Base-by-base conservation (phyloP, 805 yeast genomes). In the Ogataea minuta region DNA sequence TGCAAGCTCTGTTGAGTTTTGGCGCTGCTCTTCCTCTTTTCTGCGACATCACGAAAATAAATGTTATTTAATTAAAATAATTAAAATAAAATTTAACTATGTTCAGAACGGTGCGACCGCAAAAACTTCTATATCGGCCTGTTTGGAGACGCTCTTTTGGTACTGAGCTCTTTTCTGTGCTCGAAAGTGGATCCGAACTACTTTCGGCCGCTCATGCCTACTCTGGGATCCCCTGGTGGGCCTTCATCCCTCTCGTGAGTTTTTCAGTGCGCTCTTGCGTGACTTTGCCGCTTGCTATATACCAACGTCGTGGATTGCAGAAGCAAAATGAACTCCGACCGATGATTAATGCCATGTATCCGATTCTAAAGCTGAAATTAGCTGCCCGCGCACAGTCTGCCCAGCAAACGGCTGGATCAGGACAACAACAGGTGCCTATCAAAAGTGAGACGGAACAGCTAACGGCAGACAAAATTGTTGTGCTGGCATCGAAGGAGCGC, bases 1-100 rank as follows among this genome's bases (percentile, higher is more conserved):
- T 86, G 57, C 99, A 91, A 6, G 98, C 98, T 71, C 99, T 79
- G 48, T 89, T 95, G 8, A 83, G 72, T 66, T 81, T 76, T 24
- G 76, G 66, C 10, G 82, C 43, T 12, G 58, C 50, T 53, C 64
- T 59, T 30, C 61, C 57, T 50, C 64, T 55, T 35, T 59, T 59
- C 12, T 52, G 38, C 28, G 52, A 42, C 33, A 48, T 36, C 11
- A 12, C 38, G 40, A 16, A 26, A 31, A 30, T 30, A 25, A n/a
- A n/a, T n/a, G n/a, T n/a, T n/a, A n/a, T n/a, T n/a, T 27, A 24
- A 30, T 9, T 30, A 14, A 11, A 16, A 17, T 19, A 36, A 36
- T 31, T 31, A 13, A 21, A 25, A 17, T 25, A 17, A 20, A n/a
- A 11, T 13, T 14, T 12, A 10, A 17, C 17, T 10, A 34, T 36